Evolutionary conservation across 2,329 filamentous ascomycete genomes (phyloP).

Genomic region (Beauveria bassiana): DNA sequence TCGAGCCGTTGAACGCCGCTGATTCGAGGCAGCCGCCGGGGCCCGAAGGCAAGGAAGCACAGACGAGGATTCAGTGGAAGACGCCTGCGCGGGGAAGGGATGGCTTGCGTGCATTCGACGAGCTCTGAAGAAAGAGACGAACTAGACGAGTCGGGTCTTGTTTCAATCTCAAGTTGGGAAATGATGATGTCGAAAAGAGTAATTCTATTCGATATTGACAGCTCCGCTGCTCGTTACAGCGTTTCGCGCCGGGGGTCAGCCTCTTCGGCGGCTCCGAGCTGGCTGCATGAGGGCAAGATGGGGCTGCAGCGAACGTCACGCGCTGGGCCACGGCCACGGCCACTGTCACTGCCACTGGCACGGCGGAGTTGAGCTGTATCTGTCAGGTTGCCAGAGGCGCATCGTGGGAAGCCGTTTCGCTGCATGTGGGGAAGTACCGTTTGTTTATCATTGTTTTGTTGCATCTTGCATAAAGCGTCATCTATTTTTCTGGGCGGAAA

Average conservation of each 20-base stretch:
- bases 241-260: neutral
- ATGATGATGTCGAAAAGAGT: neutral
- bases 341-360: neutral
- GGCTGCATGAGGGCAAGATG: neutral
- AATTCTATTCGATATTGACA: neutral
- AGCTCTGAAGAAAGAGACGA: conserved; percentile 28
- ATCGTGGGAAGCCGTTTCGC: neutral
- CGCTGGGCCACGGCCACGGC: neutral
- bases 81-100: conserved; percentile 25
- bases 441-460: neutral
- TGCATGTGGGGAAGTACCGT: neutral
- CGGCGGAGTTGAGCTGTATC: neutral
- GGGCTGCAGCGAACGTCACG: neutral
- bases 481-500: neutral
- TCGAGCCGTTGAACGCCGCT: conserved; percentile 12
- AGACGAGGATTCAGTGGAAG: conserved; percentile 20
- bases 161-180: neutral
- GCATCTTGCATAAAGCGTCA: conserved; percentile 1
- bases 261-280: neutral
- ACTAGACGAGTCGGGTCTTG: neutral
- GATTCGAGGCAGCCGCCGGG: conserved; percentile 13
- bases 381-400: neutral
- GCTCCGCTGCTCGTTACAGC: neutral
- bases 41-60: conserved; percentile 15
- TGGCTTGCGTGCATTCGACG: conserved; percentile 36